phyloP scores from a whole-genome alignment of 1,284 basidiomycete genomes.

The Golubevia pallescens region DNA sequence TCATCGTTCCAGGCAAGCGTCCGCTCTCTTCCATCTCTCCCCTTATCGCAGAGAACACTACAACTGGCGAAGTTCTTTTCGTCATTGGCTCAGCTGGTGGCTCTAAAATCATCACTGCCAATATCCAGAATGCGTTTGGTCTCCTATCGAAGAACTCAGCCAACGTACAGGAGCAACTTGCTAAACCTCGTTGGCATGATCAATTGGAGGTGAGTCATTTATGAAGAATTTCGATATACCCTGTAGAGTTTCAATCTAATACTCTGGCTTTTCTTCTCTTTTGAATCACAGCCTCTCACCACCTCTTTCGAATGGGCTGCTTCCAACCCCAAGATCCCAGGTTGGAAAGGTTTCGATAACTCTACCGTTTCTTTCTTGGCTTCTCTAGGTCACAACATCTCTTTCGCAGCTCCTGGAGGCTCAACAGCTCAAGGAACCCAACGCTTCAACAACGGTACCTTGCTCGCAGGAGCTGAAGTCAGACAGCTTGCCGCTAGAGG shows the following conservation, averaged over 20 bases:
- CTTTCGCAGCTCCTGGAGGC: slow-evolving; percentile 30
- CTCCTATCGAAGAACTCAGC: slow-evolving; percentile 44
- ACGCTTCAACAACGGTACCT: slow-evolving; percentile 19
- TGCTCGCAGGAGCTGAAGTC: slow-evolving; percentile 38
- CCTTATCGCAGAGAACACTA: slow-evolving; percentile 61
- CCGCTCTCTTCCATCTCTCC: slow-evolving; percentile 65
- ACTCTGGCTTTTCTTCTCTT: too few relatives aligned
- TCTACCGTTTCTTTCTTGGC: slow-evolving; percentile 58
- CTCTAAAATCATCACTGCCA: slow-evolving; percentile 66
- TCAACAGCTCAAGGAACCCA: slow-evolving; percentile 46
- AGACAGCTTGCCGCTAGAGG: slow-evolving; percentile 46
- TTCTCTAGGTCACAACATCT: slow-evolving; percentile 60
- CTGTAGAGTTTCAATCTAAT: too few relatives aligned
- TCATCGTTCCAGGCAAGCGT: slow-evolving; percentile 64
- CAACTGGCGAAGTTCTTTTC: slow-evolving; percentile 61
- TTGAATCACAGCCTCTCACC: slow-evolving; percentile 27
- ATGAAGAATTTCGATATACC: too few relatives aligned
- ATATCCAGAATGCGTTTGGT: slow-evolving; percentile 59
- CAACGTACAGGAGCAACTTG: slow-evolving; percentile 38
- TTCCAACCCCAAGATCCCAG: slow-evolving; percentile 29
- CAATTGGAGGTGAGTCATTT: slow-evolving; percentile 65
- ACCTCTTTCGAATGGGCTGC: slow-evolving; percentile 62
- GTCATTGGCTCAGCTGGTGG: slow-evolving; percentile 66
- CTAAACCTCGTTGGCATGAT: slow-evolving; percentile 66
- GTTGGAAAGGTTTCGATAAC: slow-evolving; percentile 62